Evolutionary conservation across 129 eudicot species (phyloP).

Genomic region (Arctium lappa): DNA sequence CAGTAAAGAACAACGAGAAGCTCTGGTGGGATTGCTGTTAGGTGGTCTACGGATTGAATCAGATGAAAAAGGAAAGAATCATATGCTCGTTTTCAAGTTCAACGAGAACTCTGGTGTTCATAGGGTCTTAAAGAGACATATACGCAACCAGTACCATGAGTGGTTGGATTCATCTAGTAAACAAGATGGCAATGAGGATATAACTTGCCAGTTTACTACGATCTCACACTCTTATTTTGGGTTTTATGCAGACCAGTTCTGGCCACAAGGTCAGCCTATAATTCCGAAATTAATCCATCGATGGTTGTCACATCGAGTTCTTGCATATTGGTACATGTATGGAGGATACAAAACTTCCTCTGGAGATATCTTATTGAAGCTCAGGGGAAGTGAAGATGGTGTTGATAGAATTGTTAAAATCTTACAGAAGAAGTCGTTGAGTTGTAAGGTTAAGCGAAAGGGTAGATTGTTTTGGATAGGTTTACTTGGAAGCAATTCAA

Average conservation of each 20-base stretch:
- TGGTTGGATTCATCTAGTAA: conserved; percentile 55
- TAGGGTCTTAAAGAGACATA: conserved; percentile 46
- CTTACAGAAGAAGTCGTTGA: conserved; percentile 52
- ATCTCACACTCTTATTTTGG: conserved; percentile 64
- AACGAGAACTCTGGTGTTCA: conserved; percentile 48
- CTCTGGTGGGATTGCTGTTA: conserved; percentile 68
- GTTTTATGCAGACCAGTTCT: conserved; percentile 80
- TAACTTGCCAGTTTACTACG: conserved; percentile 40
- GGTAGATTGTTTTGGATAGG: conserved; percentile 82
- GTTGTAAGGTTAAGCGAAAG: conserved; percentile 59
- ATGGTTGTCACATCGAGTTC: conserved; percentile 90
- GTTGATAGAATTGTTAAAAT: conserved; percentile 49
- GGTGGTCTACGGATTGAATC: conserved; percentile 69
- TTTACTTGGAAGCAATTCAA: conserved; percentile 65
- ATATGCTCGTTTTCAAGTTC: conserved; percentile 55
- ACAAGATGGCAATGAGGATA: conserved; percentile 35
- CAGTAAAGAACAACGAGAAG: conserved; percentile 76
- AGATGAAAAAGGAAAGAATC: conserved; percentile 50
- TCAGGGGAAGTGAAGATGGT: conserved; percentile 69
- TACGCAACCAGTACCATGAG: conserved; percentile 61
- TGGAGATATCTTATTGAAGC: conserved; percentile 84
- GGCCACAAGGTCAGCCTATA: conserved; percentile 58
- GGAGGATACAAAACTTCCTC: conserved; percentile 76
- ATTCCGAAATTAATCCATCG: conserved; percentile 81
- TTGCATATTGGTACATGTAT: conserved; percentile 97